Evolutionary conservation across 495 filamentous ascomycete species (phyloP).

Genomic region (Xylaria longipes): DNA sequence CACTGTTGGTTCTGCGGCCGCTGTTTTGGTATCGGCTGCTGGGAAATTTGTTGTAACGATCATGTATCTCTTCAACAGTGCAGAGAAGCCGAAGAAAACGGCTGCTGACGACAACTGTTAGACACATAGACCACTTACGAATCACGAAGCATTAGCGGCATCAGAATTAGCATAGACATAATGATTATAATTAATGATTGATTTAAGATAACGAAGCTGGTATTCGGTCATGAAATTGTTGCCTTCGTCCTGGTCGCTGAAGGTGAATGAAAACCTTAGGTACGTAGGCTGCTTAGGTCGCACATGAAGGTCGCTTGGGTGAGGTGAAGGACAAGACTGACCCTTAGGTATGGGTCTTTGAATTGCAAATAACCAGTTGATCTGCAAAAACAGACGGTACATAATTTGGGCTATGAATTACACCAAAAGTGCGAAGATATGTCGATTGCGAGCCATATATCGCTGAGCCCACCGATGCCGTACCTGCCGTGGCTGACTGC

Average conservation of each 20-base stretch:
- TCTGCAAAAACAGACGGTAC: too few relatives aligned
- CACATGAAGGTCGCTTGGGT: neutral
- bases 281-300: neutral
- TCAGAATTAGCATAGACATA: neutral
- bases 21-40: constrained; percentile 48
- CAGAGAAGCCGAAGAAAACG: constrained; percentile 41
- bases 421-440: too few relatives aligned
- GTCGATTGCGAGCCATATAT: neutral
- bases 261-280: neutral
- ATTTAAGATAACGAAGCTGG: neutral
- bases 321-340: too few relatives aligned
- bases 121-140: constrained; percentile 13
- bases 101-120: constrained; percentile 32
- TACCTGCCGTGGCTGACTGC: neutral
- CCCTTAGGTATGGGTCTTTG: too few relatives aligned
- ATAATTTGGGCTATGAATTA: too few relatives aligned
- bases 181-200: neutral
- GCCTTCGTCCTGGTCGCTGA: neutral
- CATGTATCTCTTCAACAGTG: constrained; percentile 52
- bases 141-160: constrained; percentile 7
- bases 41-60: constrained; percentile 54
- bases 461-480: neutral
- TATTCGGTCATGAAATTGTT: neutral
- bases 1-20: constrained; percentile 48
- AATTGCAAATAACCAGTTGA: too few relatives aligned